Percentiles rank a stretch among this genome's conserved stretches.
Conservation (phyloP, 495 filamentous ascomycete genomes). For the Lepraria neglecta region DNA sequence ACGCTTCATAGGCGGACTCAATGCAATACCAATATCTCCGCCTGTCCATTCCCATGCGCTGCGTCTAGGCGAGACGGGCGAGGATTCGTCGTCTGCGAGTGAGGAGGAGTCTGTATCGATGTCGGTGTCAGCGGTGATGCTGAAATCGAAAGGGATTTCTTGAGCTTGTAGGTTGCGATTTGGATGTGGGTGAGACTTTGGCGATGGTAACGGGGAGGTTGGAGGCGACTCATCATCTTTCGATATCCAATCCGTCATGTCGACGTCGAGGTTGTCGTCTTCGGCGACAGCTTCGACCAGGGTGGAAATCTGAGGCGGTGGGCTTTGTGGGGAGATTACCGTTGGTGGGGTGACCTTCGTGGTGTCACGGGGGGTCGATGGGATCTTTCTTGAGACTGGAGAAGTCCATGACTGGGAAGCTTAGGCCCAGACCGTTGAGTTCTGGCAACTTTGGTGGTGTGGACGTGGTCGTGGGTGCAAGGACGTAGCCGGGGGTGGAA, state of each 20-base stretch:
- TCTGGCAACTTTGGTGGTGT: background rate
- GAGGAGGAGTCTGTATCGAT: no score
- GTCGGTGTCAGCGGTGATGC: background rate
- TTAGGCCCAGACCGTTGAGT: conserved; percentile 7
- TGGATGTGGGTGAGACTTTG: background rate
- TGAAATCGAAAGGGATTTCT: conserved; percentile 5
- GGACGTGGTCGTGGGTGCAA: background rate
- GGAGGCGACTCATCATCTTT: conserved; percentile 7
- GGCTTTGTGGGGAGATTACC: background rate
- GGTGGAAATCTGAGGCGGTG: background rate
- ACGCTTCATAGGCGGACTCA: background rate
- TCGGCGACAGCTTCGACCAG: background rate
- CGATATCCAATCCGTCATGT: conserved; percentile 18
- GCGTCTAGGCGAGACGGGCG: background rate
- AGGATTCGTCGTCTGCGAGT: background rate
- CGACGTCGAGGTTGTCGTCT: background rate
- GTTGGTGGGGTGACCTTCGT: background rate
- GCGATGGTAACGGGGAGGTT: background rate
- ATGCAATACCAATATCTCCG: conserved; percentile 11
- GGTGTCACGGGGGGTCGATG: no score
- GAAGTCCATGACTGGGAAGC: conserved; percentile 16
- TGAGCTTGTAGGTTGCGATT: background rate
- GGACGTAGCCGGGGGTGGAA: conserved; percentile 7
- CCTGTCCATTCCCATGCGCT: conserved; percentile 12
- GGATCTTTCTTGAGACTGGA: background rate